A percentile compares a stretch with the other conserved stretches of the same genome.
phyloP scores from a whole-genome alignment of 2,329 filamentous ascomycete species.

The Aspergillus phoenicis region DNA sequence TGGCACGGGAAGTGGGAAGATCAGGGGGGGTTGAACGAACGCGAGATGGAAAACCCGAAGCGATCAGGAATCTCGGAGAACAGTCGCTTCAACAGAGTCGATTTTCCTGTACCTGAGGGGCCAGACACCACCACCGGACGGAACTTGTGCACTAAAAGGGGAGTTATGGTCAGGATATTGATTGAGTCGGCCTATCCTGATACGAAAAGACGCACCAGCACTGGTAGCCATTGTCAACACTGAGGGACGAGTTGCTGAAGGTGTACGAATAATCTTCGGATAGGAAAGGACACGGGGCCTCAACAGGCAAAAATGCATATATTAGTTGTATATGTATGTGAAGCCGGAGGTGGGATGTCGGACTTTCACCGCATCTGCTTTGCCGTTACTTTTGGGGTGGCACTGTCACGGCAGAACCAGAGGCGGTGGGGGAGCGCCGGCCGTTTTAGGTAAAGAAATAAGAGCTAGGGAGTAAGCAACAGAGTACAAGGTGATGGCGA shows the following conservation, averaged over 20 bases:
- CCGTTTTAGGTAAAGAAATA: not conserved
- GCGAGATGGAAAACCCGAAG: constrained; percentile 47
- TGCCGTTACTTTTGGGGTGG: not conserved
- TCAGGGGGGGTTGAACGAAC: constrained; percentile 25
- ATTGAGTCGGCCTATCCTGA: not conserved
- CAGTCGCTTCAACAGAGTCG: constrained; percentile 46
- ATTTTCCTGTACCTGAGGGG: constrained; percentile 47
- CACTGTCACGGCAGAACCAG: constrained; percentile 22
- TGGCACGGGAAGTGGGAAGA: constrained; percentile 7
- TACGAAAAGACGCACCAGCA: constrained; percentile 23
- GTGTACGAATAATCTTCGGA: constrained; percentile 6
- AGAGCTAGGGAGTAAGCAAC: not conserved
- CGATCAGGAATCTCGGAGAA: constrained; percentile 46
- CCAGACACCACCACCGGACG: constrained; percentile 48
- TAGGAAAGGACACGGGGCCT: not conserved
- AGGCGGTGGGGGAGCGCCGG: constrained; percentile 19
- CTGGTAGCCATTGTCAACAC: constrained; percentile 28
- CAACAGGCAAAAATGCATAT: constrained; percentile 23
- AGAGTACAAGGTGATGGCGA: not conserved
- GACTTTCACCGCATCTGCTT: not conserved
- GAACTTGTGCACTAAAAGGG: constrained; percentile 31
- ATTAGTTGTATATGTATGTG: not conserved
- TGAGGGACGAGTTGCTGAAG: constrained; percentile 3
- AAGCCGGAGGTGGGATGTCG: constrained; percentile 9
- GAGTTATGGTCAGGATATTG: not conserved